Percentiles rank a stretch among this genome's conserved stretches.
phyloP scores from a whole-genome alignment of 1,284 basidiomycete species.

The Amylostereum chailletii region DNA sequence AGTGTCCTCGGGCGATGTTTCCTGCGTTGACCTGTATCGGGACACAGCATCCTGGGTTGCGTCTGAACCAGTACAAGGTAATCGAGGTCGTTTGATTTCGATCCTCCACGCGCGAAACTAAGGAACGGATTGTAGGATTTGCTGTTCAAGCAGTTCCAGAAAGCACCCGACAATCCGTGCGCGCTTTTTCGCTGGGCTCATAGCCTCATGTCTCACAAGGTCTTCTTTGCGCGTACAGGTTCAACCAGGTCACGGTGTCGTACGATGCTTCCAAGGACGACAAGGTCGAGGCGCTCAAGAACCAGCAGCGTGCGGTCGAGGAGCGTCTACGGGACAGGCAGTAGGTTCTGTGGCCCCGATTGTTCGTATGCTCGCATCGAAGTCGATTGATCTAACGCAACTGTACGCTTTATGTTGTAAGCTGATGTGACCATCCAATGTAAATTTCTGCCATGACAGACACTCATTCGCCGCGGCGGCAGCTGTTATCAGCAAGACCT shows the following conservation, averaged over 20 bases:
- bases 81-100: not conserved
- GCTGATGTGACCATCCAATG: too few relatives aligned
- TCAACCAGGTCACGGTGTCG: conserved; percentile 72
- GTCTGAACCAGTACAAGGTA: conserved; percentile 80
- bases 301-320: conserved; percentile 42
- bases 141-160: conserved; percentile 79
- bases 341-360: too few relatives aligned
- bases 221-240: conserved; percentile 33
- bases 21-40: conserved; percentile 8
- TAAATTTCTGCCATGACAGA: too few relatives aligned
- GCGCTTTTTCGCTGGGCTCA: conserved; percentile 16
- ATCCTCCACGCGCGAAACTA: not conserved
- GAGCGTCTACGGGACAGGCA: conserved; percentile 33
- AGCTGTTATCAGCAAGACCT: too few relatives aligned
- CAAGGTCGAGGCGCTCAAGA: conserved; percentile 62
- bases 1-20: conserved; percentile 4
- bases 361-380: too few relatives aligned
- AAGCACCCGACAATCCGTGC: conserved; percentile 84
- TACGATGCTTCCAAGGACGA: conserved; percentile 84
- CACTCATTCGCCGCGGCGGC: too few relatives aligned
- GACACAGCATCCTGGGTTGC: conserved; percentile 68
- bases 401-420: too few relatives aligned
- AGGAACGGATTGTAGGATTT: conserved; percentile 40
- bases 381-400: too few relatives aligned
- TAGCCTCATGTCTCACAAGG: conserved; percentile 1